Base-by-base conservation (phyloP, 176 grass and related monocot genomes). In the Olyra latifolia region DNA sequence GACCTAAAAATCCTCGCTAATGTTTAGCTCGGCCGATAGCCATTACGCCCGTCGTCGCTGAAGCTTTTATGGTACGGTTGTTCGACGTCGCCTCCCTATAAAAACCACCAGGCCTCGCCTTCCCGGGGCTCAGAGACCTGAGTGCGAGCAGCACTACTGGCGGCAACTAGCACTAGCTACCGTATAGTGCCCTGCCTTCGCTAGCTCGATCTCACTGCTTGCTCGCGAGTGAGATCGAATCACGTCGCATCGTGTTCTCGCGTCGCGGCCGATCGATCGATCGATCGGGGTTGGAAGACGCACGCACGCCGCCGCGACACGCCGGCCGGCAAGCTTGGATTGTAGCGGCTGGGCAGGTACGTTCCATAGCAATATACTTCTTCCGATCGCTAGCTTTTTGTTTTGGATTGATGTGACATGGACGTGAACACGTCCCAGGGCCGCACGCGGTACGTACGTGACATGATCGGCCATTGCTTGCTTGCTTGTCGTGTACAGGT, bases 281-380 rank as follows among this genome's bases (percentile, higher is more conserved):
- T n/a, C n/a, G 24, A 25, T 10, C 30, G 68, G 43, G 44, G 24
- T 57, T 2, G 32, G 72, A 39, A 46, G 55, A 76, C 73, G 39
- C 55, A 35, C 74, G 22, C n/a, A 1, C 4, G 8, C 45, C 43
- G 42, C 17, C 55, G 55, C 10, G 54, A 22, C 71, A 28, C 1
- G 61, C 30, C 29, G 19, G 62, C 62, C 42, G 17, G 57, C 17
- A 5, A 41, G 49, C 78, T 69, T 58, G 64, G 64, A 69, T 39
- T 42, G 38, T 80, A 59, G 65, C 78, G 66, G 17, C 78, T 59
- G 15, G 78, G 46, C 52, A 80, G 52, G 79, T 82, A 82, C 1
- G 79, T 59, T 27, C 48, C 5, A 1, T 17, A 10, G 4, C 30
- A 20, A 24, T 49, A 49, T 35, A 35, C 16, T 35, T 17, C 56